A percentile compares a stretch with the other conserved stretches of the same genome.
Evolutionary conservation across 2,329 filamentous ascomycete species (phyloP).

Genomic region (Paecilomyces sp.): DNA sequence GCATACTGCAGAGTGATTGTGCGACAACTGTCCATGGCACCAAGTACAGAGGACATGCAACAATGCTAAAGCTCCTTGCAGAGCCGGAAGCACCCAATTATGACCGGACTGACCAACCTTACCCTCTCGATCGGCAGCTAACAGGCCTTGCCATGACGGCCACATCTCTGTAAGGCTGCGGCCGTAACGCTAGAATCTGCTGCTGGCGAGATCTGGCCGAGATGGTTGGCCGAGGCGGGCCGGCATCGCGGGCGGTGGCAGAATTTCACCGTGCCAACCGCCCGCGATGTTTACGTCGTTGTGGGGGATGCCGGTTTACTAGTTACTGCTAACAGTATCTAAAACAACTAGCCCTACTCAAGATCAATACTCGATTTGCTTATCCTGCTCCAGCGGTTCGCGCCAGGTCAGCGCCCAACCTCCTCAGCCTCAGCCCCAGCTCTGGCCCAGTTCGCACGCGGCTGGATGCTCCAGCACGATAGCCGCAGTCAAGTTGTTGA

Average conservation of each 20-base stretch:
- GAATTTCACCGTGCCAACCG: slow-evolving; percentile 11
- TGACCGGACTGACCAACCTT: not conserved
- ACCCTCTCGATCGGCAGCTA: not conserved
- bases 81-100: not conserved
- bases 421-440: not conserved
- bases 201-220: not conserved
- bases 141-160: not conserved
- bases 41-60: not conserved
- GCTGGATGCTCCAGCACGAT: not conserved
- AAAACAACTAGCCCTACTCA: not conserved
- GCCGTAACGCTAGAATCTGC: not conserved
- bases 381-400: not conserved
- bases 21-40: not conserved
- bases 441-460: not conserved
- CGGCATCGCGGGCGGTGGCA: slow-evolving; percentile 8
- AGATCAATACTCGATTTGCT: not conserved
- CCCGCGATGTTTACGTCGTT: slow-evolving; percentile 8
- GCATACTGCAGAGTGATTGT: not conserved
- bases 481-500: not conserved
- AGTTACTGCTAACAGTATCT: not conserved
- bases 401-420: not conserved
- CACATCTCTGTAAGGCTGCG: not conserved
- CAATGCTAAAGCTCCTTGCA: not conserved
- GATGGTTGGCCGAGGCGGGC: slow-evolving; percentile 7
- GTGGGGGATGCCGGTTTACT: not conserved